Percentiles rank a stretch among this genome's conserved stretches.
phyloP scores from a whole-genome alignment of 2,329 filamentous ascomycete species.

The Knufia petricola region DNA sequence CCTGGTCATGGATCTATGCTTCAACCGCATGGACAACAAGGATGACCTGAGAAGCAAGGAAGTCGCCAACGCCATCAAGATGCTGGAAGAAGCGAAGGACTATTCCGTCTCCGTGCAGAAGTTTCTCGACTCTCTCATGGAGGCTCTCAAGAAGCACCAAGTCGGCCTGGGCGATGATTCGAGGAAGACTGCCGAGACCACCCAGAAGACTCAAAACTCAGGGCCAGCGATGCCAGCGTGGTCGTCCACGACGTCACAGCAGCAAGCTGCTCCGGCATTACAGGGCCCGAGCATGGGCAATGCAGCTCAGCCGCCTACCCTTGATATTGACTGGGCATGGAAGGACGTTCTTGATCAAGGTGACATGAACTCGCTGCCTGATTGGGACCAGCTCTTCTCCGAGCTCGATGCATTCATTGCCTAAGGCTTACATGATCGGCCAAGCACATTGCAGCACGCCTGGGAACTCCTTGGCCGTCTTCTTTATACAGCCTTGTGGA shows the following conservation, averaged over 20 bases:
- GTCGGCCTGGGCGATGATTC: conserved; percentile 11
- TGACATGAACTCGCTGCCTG: conserved; percentile 15
- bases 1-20: conserved; percentile 32
- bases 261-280: not conserved
- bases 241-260: not conserved
- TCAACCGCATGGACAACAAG: conserved; percentile 31
- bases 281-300: not conserved
- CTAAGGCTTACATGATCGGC: too few relatives aligned
- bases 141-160: conserved; percentile 27
- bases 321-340: conserved; percentile 21
- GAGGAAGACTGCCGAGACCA: not conserved
- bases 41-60: conserved; percentile 30
- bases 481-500: too few relatives aligned
- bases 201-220: not conserved
- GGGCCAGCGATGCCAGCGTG: not conserved
- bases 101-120: conserved; percentile 26
- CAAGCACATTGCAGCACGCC: too few relatives aligned
- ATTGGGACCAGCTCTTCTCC: conserved; percentile 20
- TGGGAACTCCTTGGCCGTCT: too few relatives aligned
- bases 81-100: conserved; percentile 30
- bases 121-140: conserved; percentile 32
- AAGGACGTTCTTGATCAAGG: conserved; percentile 17
- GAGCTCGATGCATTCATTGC: conserved; percentile 15
- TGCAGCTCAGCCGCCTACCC: conserved; percentile 9
- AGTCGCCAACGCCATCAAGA: conserved; percentile 30